These are phyloP conservation scores for Ceratocystis albifundus DNA, from an alignment of 2,329 filamentous ascomycete species.

Conservation along the genomic window DNA sequence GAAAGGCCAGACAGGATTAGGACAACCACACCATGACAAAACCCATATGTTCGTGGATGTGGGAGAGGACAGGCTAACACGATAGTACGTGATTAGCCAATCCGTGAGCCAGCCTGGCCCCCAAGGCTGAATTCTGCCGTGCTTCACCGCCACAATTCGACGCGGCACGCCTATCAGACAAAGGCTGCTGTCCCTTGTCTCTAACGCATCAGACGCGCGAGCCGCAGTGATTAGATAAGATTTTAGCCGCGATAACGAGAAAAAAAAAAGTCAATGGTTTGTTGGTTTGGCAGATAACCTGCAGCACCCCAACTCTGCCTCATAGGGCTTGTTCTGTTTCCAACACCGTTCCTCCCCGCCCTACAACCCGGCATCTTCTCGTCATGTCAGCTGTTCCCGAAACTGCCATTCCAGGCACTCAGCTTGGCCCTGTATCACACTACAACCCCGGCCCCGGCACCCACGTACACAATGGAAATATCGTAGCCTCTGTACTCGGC, in stretches of 20 bases:
- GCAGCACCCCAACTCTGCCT: background rate
- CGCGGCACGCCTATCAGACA: background rate
- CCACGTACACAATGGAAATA: constrained; percentile 61
- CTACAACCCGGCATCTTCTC: too few relatives aligned
- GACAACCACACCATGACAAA: background rate
- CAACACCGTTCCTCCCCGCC: background rate
- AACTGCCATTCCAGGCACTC: constrained; percentile 69
- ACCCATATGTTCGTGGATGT: background rate
- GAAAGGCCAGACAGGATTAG: background rate
- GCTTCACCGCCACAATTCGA: constrained; percentile 19
- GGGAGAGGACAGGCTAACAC: background rate
- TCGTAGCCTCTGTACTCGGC: constrained; percentile 76
- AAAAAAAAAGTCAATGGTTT: constrained; percentile 15
- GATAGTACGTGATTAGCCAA: background rate
- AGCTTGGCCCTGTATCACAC: constrained; percentile 55
- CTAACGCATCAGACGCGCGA: background rate
- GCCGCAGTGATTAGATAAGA: constrained; percentile 1
- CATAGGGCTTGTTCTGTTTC: background rate
- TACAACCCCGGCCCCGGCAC: constrained; percentile 71
- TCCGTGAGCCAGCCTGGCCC: background rate
- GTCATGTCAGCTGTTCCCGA: constrained; percentile 29
- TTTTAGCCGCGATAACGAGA: constrained; percentile 17
- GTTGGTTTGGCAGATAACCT: background rate
- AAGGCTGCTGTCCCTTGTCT: background rate
- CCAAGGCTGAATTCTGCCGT: constrained; percentile 23